A percentile compares a stretch with the other conserved stretches of the same genome.
Conservation (phyloP, 1,284 basidiomycete genomes). For the Sanguinoderma infundibulare region DNA sequence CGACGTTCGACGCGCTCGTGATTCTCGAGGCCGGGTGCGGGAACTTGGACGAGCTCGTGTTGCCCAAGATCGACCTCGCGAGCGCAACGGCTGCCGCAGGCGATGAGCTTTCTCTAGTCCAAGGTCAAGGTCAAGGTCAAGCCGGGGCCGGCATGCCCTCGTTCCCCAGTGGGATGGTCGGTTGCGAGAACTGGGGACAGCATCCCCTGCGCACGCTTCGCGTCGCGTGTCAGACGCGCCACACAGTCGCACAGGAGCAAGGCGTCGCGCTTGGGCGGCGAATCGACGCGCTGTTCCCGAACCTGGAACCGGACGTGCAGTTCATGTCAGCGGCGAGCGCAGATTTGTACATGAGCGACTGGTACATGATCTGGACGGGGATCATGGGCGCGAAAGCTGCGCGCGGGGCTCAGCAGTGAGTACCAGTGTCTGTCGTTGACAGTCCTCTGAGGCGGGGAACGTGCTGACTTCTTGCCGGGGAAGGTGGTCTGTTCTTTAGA, state of each 20-base stretch:
- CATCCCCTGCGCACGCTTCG: constrained; percentile 12
- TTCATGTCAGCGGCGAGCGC: constrained; percentile 8
- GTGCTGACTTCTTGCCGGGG: no score
- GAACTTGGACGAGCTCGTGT: constrained; percentile 5
- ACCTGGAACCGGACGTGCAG: constrained; percentile 7
- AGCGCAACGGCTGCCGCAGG: not conserved
- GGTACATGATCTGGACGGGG: constrained; percentile 17
- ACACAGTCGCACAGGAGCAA: constrained; percentile 1
- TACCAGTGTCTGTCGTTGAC: no score
- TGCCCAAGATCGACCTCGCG: constrained; percentile 12
- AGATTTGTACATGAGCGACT: constrained; percentile 10
- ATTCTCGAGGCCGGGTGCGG: constrained; percentile 8
- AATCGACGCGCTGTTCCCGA: constrained; percentile 12
- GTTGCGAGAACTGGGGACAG: not conserved
- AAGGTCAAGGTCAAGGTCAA: not conserved
- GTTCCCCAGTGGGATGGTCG: not conserved
- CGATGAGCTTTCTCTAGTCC: no score
- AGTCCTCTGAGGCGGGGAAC: no score
- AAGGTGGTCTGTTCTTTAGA: no score
- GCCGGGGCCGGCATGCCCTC: not conserved
- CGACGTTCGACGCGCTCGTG: constrained; percentile 7
- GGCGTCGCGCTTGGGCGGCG: constrained; percentile 1
- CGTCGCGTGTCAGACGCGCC: constrained; percentile 8
- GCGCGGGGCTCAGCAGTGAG: not conserved
- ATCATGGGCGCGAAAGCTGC: constrained; percentile 4